Conservation (phyloP, 768 basidiomycete species). For the Phylloporus sp. region DNA sequence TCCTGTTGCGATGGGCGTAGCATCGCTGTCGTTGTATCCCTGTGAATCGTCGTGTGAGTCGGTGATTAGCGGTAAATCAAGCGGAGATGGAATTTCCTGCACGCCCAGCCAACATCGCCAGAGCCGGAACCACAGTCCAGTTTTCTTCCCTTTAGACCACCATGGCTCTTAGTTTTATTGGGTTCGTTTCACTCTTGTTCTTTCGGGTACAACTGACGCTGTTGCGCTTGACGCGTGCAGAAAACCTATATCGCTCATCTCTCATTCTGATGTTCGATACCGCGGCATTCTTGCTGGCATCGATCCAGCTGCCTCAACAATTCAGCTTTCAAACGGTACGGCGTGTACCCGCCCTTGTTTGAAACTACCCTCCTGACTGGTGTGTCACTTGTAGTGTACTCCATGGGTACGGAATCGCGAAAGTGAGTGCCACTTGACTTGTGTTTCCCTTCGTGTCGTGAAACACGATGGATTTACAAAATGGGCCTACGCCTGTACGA, state of each 20-base stretch:
- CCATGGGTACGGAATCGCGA: constrained; percentile 85
- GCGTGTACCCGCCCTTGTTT: constrained; percentile 3
- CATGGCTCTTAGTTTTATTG: constrained; percentile 77
- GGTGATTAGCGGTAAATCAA: constrained; percentile 12
- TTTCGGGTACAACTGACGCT: background rate
- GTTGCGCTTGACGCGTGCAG: constrained; percentile 36
- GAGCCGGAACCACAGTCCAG: constrained; percentile 10
- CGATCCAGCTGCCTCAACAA: constrained; percentile 80
- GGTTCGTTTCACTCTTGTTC: constrained; percentile 37
- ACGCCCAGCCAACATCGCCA: constrained; percentile 7
- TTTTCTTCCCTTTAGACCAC: constrained; percentile 21
- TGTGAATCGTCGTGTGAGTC: background rate
- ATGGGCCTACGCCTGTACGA: constrained; percentile 32
- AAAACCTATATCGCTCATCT: constrained; percentile 86
- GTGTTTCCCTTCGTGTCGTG: background rate
- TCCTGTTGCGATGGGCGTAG: background rate
- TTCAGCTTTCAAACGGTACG: constrained; percentile 81
- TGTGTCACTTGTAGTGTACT: constrained; percentile 50
- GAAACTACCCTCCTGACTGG: background rate
- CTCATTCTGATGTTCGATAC: constrained; percentile 88
- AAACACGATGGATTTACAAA: constrained; percentile 30
- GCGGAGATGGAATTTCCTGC: constrained; percentile 26
- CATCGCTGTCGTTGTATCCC: background rate
- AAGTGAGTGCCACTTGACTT: constrained; percentile 45
- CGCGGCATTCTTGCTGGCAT: constrained; percentile 84